Evolutionary conservation across 305 asterid genomes (phyloP), one percentile per base, ranked within the genome.

Genomic region (Solanum hybrid): DNA sequence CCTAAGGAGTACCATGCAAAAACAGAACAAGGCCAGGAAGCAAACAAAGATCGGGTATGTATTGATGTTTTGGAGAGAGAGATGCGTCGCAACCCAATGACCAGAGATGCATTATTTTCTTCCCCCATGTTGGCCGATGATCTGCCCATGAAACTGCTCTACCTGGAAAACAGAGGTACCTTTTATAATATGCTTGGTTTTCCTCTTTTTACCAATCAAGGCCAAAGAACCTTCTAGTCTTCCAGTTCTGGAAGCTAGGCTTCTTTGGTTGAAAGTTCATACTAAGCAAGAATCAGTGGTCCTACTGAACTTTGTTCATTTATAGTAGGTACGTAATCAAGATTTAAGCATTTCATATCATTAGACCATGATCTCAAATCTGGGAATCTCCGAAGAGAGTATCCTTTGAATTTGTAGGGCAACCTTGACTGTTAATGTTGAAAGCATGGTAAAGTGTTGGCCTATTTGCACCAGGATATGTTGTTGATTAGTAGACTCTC

Each of bases 91-190:
- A 92, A 92, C 87, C 96, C 96, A 9, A 18, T 92, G 74, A 87
- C 91, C 40, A 91, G 90, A 90, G 92, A 93, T 89, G 89, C 78
- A 14, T 88, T 91, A 22, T 10, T 87, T 64, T 91, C 91, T 86
- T 94, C 95, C 34, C 91, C 86, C 51, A 93, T 92, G 10, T 87
- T 94, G 94, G 91, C 94, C 67, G 98, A 95, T 90, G 96, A 96
- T 92, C 90, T 95, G 76, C 95, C 92, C 24, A 91, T 92, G 94
- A 93, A 93, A 90, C 90, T 94, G 89, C 91, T 93, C 87, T 91
- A 91, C 94, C 90, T 96, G 74, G 98, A 96, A 94, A 95, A 96
- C 77, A 92, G 98, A 93, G 98, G 98, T 96, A 91, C 74, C 69
- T 91, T 87, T 16, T 80, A 29, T 82, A 76, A 14, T 79, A 79